Base-by-base conservation (phyloP, 192 early-diverging fungal genomes). In the Coemansia sp. region DNA sequence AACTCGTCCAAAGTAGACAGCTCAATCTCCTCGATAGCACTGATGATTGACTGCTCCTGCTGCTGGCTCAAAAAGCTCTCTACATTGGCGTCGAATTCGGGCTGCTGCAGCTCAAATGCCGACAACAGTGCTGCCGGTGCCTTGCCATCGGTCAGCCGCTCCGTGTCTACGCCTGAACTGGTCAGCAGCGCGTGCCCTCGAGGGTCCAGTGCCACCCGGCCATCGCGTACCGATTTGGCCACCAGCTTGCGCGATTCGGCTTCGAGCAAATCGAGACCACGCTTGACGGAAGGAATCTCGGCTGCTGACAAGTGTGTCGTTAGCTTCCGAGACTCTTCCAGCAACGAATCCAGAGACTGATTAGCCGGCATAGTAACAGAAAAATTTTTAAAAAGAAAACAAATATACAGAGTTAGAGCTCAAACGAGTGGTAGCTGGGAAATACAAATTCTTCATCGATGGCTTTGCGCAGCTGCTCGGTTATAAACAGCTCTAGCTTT, bases 221-320 rank as follows among this genome's bases (percentile, higher is more conserved):
- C 65, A 30, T 60, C 52, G 41, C 73, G 71, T 12, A 65, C 62
- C 1, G 80, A 61, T 12, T 69, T 60, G 16, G 79, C 73, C 9
- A 81, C 80, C 8, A 96, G 79, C 45, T 87, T 88, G 36, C 88
- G 83, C 8, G 93, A 90, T 50, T 93, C 87, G 11, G 84, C 68
- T 59, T 91, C 91, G 47, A 98, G 92, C 80, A 95, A 88, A 69
- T 87, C 87, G 17, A 98, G 82, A 41, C 88, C 88, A 30, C 94
- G 83, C 54, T 93, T 83, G 51, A 98, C 82, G 7, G 85, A 66
- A 6, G 92, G 87, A 40, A 93, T 66, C 38, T 86, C 85, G 5
- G 82, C 66, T 8, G 76, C 66, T 11, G 81, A 62, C 40, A 93
- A 84, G 60, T 92, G 87, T 30, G 71, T 85, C 21, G 89, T 90